Conservation (phyloP, 495 filamentous ascomycete genomes). For the Aspergillus ostianus region DNA sequence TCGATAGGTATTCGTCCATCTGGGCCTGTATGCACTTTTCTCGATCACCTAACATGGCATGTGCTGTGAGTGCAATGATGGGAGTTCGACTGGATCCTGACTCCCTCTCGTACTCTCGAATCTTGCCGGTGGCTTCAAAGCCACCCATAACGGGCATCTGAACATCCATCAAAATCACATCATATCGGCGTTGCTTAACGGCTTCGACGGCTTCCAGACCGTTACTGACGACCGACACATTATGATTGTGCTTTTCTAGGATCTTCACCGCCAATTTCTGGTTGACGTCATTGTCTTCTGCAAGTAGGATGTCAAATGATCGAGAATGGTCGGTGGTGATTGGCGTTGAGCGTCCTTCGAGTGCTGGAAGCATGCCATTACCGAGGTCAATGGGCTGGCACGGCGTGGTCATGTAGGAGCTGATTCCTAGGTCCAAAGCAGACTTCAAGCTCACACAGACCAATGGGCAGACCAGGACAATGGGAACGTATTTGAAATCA, state of each 20-base stretch:
- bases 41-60: slow-evolving; percentile 98
- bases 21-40: slow-evolving; percentile 98
- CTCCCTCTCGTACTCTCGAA: slow-evolving; percentile 88
- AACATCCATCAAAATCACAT: slow-evolving; percentile 98
- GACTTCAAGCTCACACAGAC: slow-evolving; percentile 93
- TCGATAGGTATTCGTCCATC: slow-evolving; percentile 99
- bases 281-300: slow-evolving; percentile 98
- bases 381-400: slow-evolving; percentile 94
- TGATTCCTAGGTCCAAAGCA: slow-evolving; percentile 92
- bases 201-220: slow-evolving; percentile 88
- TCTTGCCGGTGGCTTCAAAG: slow-evolving; percentile 96
- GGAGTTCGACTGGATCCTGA: slow-evolving; percentile 75
- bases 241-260: slow-evolving; percentile 95
- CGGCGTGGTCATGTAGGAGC: slow-evolving; percentile 98
- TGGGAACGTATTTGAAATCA: slow-evolving; percentile 96
- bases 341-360: slow-evolving; percentile 91
- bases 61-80: slow-evolving; percentile 95
- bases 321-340: slow-evolving; percentile 90
- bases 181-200: slow-evolving; percentile 85
- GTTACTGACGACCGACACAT: slow-evolving; percentile 93
- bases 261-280: slow-evolving; percentile 96
- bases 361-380: slow-evolving; percentile 96
- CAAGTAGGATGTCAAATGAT: slow-evolving; percentile 93
- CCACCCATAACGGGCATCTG: slow-evolving; percentile 99
- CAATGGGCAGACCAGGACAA: slow-evolving; percentile 86